A percentile compares a stretch with the other conserved stretches of the same genome.
phyloP scores from a whole-genome alignment of 2,329 filamentous ascomycete species.

The Aureobasidium sp. region DNA sequence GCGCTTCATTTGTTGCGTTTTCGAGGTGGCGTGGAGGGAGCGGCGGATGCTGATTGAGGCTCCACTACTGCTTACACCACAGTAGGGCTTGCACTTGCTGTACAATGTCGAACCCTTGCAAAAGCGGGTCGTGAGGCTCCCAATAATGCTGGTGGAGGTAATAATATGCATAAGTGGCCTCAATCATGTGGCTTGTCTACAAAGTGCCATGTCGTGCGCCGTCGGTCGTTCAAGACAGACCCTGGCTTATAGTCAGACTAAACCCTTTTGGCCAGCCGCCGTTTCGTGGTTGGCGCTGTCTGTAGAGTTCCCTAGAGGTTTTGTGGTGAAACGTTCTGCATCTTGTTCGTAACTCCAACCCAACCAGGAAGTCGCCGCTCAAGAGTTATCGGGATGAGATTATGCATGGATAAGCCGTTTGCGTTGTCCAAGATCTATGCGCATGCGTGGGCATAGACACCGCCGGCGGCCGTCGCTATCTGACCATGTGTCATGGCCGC shows the following conservation, averaged over 20 bases:
- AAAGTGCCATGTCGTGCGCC: neutral
- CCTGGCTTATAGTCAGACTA: neutral
- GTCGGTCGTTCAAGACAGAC: slow-evolving; percentile 4
- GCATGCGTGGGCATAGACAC: neutral
- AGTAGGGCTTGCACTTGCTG: neutral
- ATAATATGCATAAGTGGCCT: neutral
- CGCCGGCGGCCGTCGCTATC: neutral
- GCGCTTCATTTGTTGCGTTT: slow-evolving; percentile 22
- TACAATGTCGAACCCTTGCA: neutral
- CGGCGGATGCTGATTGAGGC: neutral
- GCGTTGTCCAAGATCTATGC: neutral
- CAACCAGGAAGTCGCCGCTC: neutral
- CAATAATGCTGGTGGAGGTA: neutral
- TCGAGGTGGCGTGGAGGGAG: neutral
- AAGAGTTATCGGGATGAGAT: neutral
- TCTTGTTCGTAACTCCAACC: neutral
- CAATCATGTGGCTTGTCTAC: neutral
- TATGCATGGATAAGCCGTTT: neutral
- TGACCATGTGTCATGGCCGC: neutral
- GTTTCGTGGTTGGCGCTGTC: neutral
- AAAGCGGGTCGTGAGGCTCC: neutral
- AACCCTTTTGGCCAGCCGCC: neutral
- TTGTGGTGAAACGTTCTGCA: neutral
- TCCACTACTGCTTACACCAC: neutral
- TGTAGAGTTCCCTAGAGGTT: neutral